phyloP scores from a whole-genome alignment of 495 filamentous ascomycete genomes.

The Bathelium albidoporum region DNA sequence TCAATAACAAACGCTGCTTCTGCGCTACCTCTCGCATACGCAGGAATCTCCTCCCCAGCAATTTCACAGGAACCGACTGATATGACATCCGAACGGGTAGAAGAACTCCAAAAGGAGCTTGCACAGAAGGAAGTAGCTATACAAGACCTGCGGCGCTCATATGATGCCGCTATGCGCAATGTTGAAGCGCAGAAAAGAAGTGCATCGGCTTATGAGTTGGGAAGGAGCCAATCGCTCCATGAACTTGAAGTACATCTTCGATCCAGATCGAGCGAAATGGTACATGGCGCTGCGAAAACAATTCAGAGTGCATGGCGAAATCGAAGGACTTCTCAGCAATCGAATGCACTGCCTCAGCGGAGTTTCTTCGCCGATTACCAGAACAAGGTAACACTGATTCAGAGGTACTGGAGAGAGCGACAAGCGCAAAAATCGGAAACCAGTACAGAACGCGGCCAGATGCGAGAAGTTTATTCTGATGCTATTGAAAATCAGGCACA shows the following conservation, averaged over 20 bases:
- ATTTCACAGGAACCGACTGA: not conserved
- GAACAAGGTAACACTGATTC: slow-evolving; percentile 27
- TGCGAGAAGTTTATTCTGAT: not conserved
- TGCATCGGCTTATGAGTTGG: not conserved
- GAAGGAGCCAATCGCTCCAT: not conserved
- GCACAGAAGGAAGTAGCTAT: not conserved
- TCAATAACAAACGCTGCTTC: slow-evolving; percentile 4
- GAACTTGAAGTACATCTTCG: not conserved
- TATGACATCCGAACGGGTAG: not conserved
- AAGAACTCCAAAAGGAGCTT: not conserved
- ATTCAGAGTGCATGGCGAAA: slow-evolving; percentile 24
- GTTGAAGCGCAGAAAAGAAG: not conserved
- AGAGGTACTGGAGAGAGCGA: slow-evolving; percentile 25
- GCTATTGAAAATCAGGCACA: not conserved
- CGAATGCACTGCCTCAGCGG: not conserved
- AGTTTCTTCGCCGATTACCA: slow-evolving; percentile 22
- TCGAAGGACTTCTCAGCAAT: not conserved
- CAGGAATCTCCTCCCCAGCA: not conserved
- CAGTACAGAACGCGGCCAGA: not conserved
- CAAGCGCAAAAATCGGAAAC: slow-evolving; percentile 28
- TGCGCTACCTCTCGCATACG: slow-evolving; percentile 1
- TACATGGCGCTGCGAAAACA: slow-evolving; percentile 14
- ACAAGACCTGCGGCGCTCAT: not conserved
- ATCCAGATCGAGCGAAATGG: slow-evolving; percentile 8
- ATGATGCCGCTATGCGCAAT: not conserved